These are phyloP conservation scores for Brassica hybrid DNA, from an alignment of 441 rosid genomes.

Conservation along the genomic window DNA sequence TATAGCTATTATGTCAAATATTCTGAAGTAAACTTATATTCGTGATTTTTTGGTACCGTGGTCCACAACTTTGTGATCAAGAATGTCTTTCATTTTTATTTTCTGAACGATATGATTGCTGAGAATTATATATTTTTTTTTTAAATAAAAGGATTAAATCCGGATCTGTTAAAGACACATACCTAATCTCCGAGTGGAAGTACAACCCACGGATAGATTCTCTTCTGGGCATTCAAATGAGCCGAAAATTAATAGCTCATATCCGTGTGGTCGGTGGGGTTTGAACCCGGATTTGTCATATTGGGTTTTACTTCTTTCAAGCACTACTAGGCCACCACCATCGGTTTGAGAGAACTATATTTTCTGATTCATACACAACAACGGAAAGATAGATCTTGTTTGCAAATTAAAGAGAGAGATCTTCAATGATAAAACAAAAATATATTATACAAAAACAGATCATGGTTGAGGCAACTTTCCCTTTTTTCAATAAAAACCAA, in stretches of 20 bases:
- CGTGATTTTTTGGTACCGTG: slow-evolving; percentile 30
- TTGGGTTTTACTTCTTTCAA: no score
- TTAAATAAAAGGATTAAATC: no score
- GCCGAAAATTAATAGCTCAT: no score
- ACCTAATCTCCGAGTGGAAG: no score
- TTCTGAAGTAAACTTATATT: slow-evolving; percentile 11
- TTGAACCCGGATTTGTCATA: no score
- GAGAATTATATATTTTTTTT: no score
- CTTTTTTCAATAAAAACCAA: slow-evolving; percentile 39
- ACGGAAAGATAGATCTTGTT: slow-evolving; percentile 39
- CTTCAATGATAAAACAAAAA: slow-evolving; percentile 40
- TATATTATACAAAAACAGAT: slow-evolving; percentile 37
- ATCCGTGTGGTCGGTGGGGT: no score
- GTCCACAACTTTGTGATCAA: slow-evolving; percentile 45
- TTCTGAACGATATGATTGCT: slow-evolving; percentile 36
- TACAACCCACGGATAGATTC: no score
- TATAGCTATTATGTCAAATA: slow-evolving; percentile 38
- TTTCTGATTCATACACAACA: slow-evolving; percentile 34
- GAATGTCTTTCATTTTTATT: slow-evolving; percentile 42
- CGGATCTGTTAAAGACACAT: no score
- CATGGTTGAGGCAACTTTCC: slow-evolving; percentile 44
- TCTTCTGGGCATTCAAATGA: no score
- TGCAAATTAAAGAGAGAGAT: slow-evolving; percentile 39
- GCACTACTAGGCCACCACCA: no score
- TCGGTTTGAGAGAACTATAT: no score